Percentiles rank a stretch among this genome's conserved stretches.
phyloP scores from a whole-genome alignment of 164 flowering plant genomes.

The Liquidambar formosana region DNA sequence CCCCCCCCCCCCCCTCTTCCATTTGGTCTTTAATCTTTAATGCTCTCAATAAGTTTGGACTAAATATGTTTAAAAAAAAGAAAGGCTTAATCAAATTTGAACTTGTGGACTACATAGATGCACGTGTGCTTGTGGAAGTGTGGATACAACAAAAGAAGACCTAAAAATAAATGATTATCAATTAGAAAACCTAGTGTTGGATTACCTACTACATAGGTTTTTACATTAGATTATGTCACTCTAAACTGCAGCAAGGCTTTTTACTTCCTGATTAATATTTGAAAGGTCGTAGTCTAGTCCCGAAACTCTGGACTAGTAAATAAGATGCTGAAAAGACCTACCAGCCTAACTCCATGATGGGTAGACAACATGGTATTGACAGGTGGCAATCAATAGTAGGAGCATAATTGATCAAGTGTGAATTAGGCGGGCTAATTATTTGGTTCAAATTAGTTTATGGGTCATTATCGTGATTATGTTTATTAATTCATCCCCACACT shows the following conservation, averaged over 20 bases:
- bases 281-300: slow-evolving; percentile 5
- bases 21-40: slow-evolving; percentile 13
- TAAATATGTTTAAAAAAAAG: slow-evolving; percentile 13
- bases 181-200: slow-evolving; percentile 21
- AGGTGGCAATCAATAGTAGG: slow-evolving; percentile 1
- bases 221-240: slow-evolving; percentile 14
- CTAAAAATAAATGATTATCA: slow-evolving; percentile 20
- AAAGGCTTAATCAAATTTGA: slow-evolving; percentile 5
- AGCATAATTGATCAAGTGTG: neutral
- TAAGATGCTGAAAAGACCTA: neutral
- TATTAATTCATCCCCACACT: neutral
- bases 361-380: slow-evolving; percentile 1
- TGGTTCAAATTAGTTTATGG: slow-evolving; percentile 2
- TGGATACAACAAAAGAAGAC: slow-evolving; percentile 31
- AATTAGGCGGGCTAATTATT: neutral
- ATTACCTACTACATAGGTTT: slow-evolving; percentile 24
- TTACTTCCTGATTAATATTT: neutral
- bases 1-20: slow-evolving; percentile 1
- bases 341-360: neutral
- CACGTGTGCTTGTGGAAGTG: slow-evolving; percentile 38
- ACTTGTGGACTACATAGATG: slow-evolving; percentile 27
- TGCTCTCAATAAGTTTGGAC: slow-evolving; percentile 32
- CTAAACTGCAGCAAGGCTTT: neutral
- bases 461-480: slow-evolving; percentile 14
- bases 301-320: slow-evolving; percentile 4